Evolutionary conservation across 192 early-diverging fungal genomes (phyloP).

Genomic region (Linnemannia exigua): DNA sequence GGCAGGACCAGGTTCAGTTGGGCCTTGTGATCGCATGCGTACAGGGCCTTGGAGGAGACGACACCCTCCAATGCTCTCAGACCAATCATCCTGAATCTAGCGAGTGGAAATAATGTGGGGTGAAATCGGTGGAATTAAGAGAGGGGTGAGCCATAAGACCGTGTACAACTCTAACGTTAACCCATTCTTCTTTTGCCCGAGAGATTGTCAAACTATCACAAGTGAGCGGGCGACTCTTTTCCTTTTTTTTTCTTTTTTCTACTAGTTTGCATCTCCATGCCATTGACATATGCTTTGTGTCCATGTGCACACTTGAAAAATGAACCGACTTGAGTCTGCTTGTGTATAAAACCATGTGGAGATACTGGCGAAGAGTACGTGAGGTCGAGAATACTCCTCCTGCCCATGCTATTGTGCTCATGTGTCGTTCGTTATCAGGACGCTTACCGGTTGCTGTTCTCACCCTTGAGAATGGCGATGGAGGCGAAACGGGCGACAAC

Average conservation of each 20-base stretch:
- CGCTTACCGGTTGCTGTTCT: conserved; percentile 43
- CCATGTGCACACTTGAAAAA: neutral
- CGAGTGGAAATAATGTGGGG: neutral
- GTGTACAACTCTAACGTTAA: neutral
- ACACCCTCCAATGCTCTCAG: conserved; percentile 74
- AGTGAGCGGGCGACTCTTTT: neutral
- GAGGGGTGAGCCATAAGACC: neutral
- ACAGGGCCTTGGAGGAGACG: conserved; percentile 72
- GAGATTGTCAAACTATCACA: neutral
- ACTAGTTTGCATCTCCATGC: neutral
- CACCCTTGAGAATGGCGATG: conserved; percentile 50
- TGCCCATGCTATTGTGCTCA: neutral
- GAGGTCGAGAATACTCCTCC: neutral
- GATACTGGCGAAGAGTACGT: neutral
- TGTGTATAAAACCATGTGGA: neutral
- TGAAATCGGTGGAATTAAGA: neutral
- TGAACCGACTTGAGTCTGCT: neutral
- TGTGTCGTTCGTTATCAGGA: neutral
- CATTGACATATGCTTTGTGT: conserved; percentile 10
- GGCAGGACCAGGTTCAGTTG: conserved; percentile 74
- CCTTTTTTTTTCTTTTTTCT: neutral
- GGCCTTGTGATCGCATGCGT: conserved; percentile 69
- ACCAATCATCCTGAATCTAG: conserved; percentile 66
- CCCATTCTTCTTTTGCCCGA: neutral
- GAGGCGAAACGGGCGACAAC: conserved; percentile 69